Percentiles rank a stretch among this genome's conserved stretches.
phyloP scores from a whole-genome alignment of 2,329 filamentous ascomycete species.

The Alternaria sp. region DNA sequence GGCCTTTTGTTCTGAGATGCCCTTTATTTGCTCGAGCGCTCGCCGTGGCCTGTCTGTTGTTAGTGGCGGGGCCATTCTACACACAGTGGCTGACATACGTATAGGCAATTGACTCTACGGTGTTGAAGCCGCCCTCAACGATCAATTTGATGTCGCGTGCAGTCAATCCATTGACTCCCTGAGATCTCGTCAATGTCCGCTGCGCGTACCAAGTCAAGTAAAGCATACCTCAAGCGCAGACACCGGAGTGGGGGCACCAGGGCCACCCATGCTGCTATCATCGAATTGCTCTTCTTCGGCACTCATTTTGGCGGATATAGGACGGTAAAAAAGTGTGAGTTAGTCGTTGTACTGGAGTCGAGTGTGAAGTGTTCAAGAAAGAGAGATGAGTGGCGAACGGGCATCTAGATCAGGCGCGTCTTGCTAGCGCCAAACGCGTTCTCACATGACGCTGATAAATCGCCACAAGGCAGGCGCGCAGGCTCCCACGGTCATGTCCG shows the following conservation, averaged over 20 bases:
- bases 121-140: conserved; percentile 91
- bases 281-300: conserved; percentile 72
- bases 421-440: conserved; percentile 34
- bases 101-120: conserved; percentile 94
- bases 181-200: conserved; percentile 10
- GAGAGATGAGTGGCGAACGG: conserved; percentile 23
- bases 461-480: conserved; percentile 5
- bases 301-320: conserved; percentile 52
- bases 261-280: conserved; percentile 72
- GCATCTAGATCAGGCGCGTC: conserved; percentile 16
- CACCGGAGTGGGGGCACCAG: conserved; percentile 92
- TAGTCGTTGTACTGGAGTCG: neutral
- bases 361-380: conserved; percentile 10
- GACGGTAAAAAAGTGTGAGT: neutral
- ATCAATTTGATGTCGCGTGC: conserved; percentile 94
- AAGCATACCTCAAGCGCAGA: conserved; percentile 79
- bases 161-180: conserved; percentile 91
- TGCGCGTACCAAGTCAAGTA: neutral
- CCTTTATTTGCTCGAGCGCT: conserved; percentile 92
- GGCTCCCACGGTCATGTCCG: neutral
- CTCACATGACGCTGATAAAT: conserved; percentile 30
- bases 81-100: conserved; percentile 64
- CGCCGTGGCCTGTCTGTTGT: conserved; percentile 67
- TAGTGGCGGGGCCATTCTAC: conserved; percentile 22
- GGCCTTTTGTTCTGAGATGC: conserved; percentile 96